Conservation (phyloP, 2,329 filamentous ascomycete species). For the Cylindrodendrum hubeiense region DNA sequence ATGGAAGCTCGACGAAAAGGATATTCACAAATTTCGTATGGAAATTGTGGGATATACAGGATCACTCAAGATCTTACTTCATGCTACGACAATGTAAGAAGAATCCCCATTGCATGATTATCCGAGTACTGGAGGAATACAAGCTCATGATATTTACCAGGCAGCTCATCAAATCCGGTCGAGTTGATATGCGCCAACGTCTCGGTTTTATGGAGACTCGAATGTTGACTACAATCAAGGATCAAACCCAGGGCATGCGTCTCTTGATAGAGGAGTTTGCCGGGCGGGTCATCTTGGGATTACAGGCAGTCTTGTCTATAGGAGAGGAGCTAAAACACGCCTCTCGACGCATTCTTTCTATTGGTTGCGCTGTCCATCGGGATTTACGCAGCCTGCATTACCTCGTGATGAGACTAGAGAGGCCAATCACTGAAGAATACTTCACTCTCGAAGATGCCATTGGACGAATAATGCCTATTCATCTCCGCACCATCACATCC, state of each 20-base stretch:
- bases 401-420: neutral
- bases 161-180: neutral
- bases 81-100: neutral
- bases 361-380: neutral
- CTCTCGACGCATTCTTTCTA: neutral
- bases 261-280: neutral
- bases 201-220: neutral
- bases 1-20: neutral
- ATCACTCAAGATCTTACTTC: neutral
- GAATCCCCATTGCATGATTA: neutral
- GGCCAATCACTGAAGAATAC: neutral
- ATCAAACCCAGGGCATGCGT: neutral
- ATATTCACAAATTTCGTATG: neutral
- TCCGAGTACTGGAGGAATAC: neutral
- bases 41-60: neutral
- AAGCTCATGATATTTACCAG: neutral
- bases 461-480: neutral
- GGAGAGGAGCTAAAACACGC: neutral
- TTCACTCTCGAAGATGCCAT: constrained; percentile 4
- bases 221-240: neutral
- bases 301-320: neutral
- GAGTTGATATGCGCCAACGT: neutral
- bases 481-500: neutral
- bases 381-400: neutral
- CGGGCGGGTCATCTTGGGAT: neutral